Base-by-base conservation (phyloP, 768 basidiomycete genomes). In the Lyophyllum decastes region DNA sequence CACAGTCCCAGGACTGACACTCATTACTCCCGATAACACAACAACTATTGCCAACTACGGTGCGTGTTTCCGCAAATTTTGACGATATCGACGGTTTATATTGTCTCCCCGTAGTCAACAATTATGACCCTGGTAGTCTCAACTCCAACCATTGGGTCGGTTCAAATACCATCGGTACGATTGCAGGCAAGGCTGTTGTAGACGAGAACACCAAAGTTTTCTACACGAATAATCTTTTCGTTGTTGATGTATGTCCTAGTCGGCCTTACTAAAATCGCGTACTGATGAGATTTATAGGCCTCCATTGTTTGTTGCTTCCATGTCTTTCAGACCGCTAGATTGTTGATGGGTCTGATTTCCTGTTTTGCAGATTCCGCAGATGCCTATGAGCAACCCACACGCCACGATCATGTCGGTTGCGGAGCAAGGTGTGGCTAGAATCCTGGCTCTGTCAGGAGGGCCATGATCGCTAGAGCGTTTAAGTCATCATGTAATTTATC, bases 71-170 rank as follows among this genome's bases (percentile, higher is more conserved):
- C 46, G 12, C 25, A 53, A 24, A 1, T 11, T 25, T 25, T 8
- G 19, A 4, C n/a, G 27, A 2, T 11, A 8, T 38, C n/a, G 21
- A 48, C 25, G 40, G 4, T 43, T 41, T 21, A 43, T 19, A 22
- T 63, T 24, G n/a, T n/a, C n/a, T n/a, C n/a, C n/a, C n/a, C 16
- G 21, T 59, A 76, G 75, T 82, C 17, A 72, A 79, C 60, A 74
- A 69, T 51, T 80, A 79, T 55, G 65, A 69, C 57, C 60, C 70
- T 40, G 72, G 49, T 2, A 44, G 58, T 40, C 35, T 53, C 25
- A 75, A 82, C 68, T 85, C 83, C 5, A 88, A 88, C 64, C 85
- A 88, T 67, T 87, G 85, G 85, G 81, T 85, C 19, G 85, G 83
- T 14, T 76, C 84, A 4, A 78, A 77, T 63, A 73, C 66, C 35